Evolutionary conservation across 805 yeast genomes (phyloP).

Genomic region (Nakazawaea laoshanensis): DNA sequence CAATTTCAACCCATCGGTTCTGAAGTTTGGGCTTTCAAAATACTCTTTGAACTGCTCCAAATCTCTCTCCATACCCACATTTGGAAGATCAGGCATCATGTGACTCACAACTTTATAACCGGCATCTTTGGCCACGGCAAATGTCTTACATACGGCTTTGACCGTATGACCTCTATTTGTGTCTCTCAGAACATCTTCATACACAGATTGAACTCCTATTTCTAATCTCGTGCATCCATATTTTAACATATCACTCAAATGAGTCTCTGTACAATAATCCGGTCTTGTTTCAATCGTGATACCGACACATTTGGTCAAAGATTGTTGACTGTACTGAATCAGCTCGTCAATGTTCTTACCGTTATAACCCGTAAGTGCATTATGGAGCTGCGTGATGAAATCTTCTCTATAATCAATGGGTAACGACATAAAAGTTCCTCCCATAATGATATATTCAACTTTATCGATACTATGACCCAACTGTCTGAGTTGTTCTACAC

Average conservation of each 20-base stretch:
- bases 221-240: constrained; percentile 97
- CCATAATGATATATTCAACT: constrained; percentile 97
- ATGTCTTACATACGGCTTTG: constrained; percentile 90
- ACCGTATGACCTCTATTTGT: constrained; percentile 98
- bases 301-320: constrained; percentile 95
- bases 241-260: constrained; percentile 87
- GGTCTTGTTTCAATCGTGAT: constrained; percentile 98
- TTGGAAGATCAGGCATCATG: constrained; percentile 99
- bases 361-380: constrained; percentile 88
- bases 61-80: constrained; percentile 98
- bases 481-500: constrained; percentile 91
- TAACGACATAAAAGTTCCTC: constrained; percentile 96
- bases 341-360: constrained; percentile 88
- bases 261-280: constrained; percentile 95
- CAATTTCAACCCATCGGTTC: constrained; percentile 93
- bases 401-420: constrained; percentile 84
- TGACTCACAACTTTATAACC: constrained; percentile 97
- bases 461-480: constrained; percentile 95
- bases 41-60: constrained; percentile 92
- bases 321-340: constrained; percentile 82
- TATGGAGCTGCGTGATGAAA: constrained; percentile 84
- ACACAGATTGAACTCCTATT: constrained; percentile 94
- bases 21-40: constrained; percentile 92
- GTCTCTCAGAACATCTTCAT: constrained; percentile 97
- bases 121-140: constrained; percentile 93